Percentiles rank a stretch among this genome's conserved stretches.
These are phyloP conservation scores for Dioscorea zingiberensis DNA, from an alignment of 106 monocot genomes.

Conservation along the genomic window DNA sequence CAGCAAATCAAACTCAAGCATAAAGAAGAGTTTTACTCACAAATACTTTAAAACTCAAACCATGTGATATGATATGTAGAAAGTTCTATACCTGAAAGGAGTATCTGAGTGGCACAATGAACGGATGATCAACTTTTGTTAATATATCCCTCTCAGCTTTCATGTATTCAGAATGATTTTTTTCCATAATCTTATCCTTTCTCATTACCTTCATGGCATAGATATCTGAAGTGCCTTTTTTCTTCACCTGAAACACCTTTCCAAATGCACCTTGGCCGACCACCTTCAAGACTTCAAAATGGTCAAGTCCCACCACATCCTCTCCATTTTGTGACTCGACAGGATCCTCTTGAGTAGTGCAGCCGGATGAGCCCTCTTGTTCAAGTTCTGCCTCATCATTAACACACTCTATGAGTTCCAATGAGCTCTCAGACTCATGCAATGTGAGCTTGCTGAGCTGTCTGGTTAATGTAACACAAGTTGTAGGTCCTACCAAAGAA, in stretches of 20 bases:
- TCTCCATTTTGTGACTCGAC: constrained; percentile 21
- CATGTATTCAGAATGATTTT: constrained; percentile 96
- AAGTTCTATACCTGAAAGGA: constrained; percentile 71
- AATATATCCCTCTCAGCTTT: constrained; percentile 98
- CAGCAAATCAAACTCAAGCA: no score
- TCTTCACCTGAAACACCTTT: constrained; percentile 96
- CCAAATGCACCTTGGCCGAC: constrained; percentile 99
- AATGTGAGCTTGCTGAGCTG: constrained; percentile 45
- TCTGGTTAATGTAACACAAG: constrained; percentile 46
- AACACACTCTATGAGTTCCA: constrained; percentile 43
- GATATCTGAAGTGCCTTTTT: constrained; percentile 88
- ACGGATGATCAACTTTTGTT: constrained; percentile 93
- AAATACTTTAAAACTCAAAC: no score
- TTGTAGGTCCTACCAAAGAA: constrained; percentile 82
- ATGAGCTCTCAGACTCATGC: constrained; percentile 48
- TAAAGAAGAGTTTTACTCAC: no score
- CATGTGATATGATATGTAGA: no score
- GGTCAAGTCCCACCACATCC: constrained; percentile 69
- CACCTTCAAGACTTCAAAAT: constrained; percentile 87
- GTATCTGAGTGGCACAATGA: constrained; percentile 91
- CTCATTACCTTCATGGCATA: constrained; percentile 99
- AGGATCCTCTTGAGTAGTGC: constrained; percentile 18
- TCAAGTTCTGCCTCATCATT: constrained; percentile 22
- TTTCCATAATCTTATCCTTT: constrained; percentile 97
- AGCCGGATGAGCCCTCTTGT: neutral